Evolutionary conservation across 2,329 filamentous ascomycete genomes (phyloP).

Genomic region (Arthrobotrys sinensis): DNA sequence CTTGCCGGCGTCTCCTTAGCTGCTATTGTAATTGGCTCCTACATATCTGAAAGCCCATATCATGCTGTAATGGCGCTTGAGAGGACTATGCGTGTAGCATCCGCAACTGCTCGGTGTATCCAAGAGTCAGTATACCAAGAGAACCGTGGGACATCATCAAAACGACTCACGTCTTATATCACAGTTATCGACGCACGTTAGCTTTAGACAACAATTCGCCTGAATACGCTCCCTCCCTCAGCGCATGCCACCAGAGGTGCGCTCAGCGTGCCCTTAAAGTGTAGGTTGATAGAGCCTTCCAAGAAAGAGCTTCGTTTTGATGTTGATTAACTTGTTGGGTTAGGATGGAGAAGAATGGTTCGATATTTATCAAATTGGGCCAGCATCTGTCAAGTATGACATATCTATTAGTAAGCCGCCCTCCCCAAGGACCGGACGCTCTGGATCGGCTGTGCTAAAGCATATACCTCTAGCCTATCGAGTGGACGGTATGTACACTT

Average conservation of each 20-base stretch:
- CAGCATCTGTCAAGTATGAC: slow-evolving; percentile 79
- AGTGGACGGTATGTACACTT: slow-evolving; percentile 63
- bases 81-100: slow-evolving; percentile 52
- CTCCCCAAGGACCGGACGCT: background rate
- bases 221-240: slow-evolving; percentile 37
- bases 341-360: slow-evolving; percentile 88
- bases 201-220: slow-evolving; percentile 27
- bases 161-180: slow-evolving; percentile 12
- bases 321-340: background rate
- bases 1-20: slow-evolving; percentile 38
- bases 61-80: slow-evolving; percentile 56
- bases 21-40: slow-evolving; percentile 25
- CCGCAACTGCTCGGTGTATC: slow-evolving; percentile 52
- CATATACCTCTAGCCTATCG: slow-evolving; percentile 53
- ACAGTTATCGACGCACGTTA: slow-evolving; percentile 48
- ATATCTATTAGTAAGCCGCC: slow-evolving; percentile 61
- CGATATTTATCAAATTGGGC: slow-evolving; percentile 97
- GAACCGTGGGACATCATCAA: slow-evolving; percentile 2
- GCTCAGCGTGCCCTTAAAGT: slow-evolving; percentile 46
- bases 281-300: slow-evolving; percentile 21
- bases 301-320: background rate
- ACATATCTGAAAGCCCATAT: slow-evolving; percentile 47
- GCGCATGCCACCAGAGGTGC: slow-evolving; percentile 55
- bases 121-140: slow-evolving; percentile 48
- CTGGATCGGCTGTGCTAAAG: background rate